phyloP scores from a whole-genome alignment of 2,329 filamentous ascomycete species.

The Emmonsia crescens region DNA sequence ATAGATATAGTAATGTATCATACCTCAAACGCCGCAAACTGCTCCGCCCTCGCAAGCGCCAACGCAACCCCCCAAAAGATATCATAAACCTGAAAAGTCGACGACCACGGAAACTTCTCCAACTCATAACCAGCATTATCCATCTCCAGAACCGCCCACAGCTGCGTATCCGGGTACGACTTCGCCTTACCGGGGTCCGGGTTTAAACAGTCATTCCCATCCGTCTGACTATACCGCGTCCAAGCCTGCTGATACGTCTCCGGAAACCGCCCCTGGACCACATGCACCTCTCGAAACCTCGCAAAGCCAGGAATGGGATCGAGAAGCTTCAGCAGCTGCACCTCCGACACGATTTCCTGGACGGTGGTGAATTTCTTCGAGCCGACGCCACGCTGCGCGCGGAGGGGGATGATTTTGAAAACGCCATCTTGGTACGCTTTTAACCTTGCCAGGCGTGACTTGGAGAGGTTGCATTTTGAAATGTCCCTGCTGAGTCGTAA shows the following conservation, averaged over 20 bases:
- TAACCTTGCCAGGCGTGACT: constrained; percentile 27
- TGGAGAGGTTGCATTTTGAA: constrained; percentile 25
- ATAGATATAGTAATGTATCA: no score
- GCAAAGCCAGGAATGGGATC: constrained; percentile 52
- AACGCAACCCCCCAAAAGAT: constrained; percentile 58
- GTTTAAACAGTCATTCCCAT: constrained; percentile 39
- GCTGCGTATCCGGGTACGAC: constrained; percentile 44
- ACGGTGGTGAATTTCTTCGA: constrained; percentile 35
- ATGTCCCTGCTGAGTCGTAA: constrained; percentile 34
- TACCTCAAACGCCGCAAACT: constrained; percentile 48
- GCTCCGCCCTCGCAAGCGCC: constrained; percentile 51
- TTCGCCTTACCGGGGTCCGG: constrained; percentile 45
- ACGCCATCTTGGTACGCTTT: constrained; percentile 34
- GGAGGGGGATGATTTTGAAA: constrained; percentile 40
- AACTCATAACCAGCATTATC: constrained; percentile 52
- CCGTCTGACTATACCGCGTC: constrained; percentile 29
- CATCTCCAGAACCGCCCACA: constrained; percentile 58
- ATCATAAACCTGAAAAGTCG: constrained; percentile 45
- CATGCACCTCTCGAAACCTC: constrained; percentile 47
- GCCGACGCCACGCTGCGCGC: constrained; percentile 29
- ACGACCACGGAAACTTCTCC: constrained; percentile 35
- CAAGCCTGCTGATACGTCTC: constrained; percentile 39
- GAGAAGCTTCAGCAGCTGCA: constrained; percentile 46
- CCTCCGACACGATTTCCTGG: constrained; percentile 41
- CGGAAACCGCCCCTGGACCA: constrained; percentile 48